phyloP scores from a whole-genome alignment of 1,284 basidiomycete species.

The Neonothopanus nambi region DNA sequence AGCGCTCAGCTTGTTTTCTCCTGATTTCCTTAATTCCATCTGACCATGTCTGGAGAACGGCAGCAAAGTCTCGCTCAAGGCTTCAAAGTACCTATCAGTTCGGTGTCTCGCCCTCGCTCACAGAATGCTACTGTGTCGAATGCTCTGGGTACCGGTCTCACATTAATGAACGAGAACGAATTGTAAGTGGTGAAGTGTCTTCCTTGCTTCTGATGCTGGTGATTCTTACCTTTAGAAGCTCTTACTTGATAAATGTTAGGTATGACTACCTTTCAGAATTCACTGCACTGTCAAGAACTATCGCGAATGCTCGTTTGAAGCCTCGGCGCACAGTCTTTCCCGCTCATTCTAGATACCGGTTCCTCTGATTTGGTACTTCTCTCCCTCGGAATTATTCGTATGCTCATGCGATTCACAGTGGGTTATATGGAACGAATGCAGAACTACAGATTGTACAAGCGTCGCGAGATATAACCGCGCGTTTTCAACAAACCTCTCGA shows the following conservation, averaged over 20 bases:
- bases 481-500: conserved; percentile 31
- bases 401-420: conserved; percentile 26
- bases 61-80: conserved; percentile 10
- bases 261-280: conserved; percentile 22
- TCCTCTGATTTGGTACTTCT: conserved; percentile 13
- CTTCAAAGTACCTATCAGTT: conserved; percentile 31
- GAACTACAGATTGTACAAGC: conserved; percentile 31
- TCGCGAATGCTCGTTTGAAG: conserved; percentile 24
- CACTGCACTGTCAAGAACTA: too few species aligned
- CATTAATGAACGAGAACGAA: conserved; percentile 33
- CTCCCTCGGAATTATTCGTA: not conserved
- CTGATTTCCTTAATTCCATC: too few species aligned
- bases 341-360: conserved; percentile 36
- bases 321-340: conserved; percentile 48
- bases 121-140: conserved; percentile 24
- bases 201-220: not conserved
- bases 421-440: conserved; percentile 36
- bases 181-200: conserved; percentile 32
- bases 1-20: too few species aligned
- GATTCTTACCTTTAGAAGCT: conserved; percentile 25
- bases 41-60: too few species aligned
- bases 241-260: conserved; percentile 42
- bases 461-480: conserved; percentile 31
- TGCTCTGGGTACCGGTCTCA: conserved; percentile 24
- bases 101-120: conserved; percentile 22